phyloP scores from a whole-genome alignment of 1,284 basidiomycete genomes.

The Rhodotorula sp. region DNA sequence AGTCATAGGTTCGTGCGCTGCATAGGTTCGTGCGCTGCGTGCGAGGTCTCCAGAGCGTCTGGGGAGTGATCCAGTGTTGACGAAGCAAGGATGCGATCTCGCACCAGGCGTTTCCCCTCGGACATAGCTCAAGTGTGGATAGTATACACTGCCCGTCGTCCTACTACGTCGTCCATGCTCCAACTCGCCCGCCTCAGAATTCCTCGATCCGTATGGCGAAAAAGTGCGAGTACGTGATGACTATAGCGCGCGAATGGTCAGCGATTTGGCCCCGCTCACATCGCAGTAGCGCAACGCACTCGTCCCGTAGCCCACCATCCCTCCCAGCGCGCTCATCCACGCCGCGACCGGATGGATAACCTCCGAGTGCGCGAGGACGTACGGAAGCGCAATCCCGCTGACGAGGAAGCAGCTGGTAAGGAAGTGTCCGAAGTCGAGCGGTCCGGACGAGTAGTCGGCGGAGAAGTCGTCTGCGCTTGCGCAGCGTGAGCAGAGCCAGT shows the following conservation, averaged over 20 bases:
- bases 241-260: neutral
- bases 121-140: too few relatives aligned
- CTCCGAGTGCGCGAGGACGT: slow-evolving; percentile 87
- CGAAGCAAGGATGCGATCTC: too few relatives aligned
- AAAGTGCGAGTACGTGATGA: slow-evolving; percentile 38
- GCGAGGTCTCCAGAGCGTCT: too few relatives aligned
- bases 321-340: slow-evolving; percentile 91
- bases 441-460: slow-evolving; percentile 59
- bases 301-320: slow-evolving; percentile 91
- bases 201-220: slow-evolving; percentile 36
- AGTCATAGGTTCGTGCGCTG: too few relatives aligned
- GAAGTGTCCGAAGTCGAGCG: slow-evolving; percentile 91
- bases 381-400: slow-evolving; percentile 87
- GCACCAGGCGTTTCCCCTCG: too few relatives aligned
- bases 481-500: slow-evolving; percentile 65
- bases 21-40: too few relatives aligned
- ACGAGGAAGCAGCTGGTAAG: slow-evolving; percentile 83
- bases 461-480: slow-evolving; percentile 57
- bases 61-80: too few relatives aligned
- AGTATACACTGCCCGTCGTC: too few relatives aligned
- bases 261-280: too few relatives aligned
- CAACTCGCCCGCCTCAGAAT: slow-evolving; percentile 7
- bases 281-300: slow-evolving; percentile 47
- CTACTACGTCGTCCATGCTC: neutral
- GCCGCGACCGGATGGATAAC: slow-evolving; percentile 82